phyloP scores from a whole-genome alignment of 148 eudicot genomes.

The Chenopodium formosanum region DNA sequence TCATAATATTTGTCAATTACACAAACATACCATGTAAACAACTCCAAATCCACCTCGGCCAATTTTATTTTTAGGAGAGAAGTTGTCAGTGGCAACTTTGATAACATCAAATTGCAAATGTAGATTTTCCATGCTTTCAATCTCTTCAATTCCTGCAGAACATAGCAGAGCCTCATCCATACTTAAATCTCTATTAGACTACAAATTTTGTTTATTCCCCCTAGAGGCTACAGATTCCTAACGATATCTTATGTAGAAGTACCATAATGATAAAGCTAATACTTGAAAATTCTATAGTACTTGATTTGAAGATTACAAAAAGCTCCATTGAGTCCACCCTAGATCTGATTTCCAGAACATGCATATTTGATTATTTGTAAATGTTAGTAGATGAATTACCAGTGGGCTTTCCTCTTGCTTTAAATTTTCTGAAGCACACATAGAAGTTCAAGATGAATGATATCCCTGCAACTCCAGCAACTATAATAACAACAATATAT shows the following conservation, averaged over 20 bases:
- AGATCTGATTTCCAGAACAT: too few relatives aligned
- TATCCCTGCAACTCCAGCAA: slow-evolving; percentile 20
- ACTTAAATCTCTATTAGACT: neutral
- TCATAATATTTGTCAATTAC: neutral
- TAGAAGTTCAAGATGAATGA: slow-evolving; percentile 15
- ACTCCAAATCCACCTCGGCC: slow-evolving; percentile 38
- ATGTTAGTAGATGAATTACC: slow-evolving; percentile 17
- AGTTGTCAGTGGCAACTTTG: slow-evolving; percentile 30
- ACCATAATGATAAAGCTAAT: too few relatives aligned
- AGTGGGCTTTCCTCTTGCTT: slow-evolving; percentile 28
- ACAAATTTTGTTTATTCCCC: neutral
- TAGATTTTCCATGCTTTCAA: slow-evolving; percentile 34
- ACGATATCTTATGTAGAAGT: too few relatives aligned
- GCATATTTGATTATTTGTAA: too few relatives aligned
- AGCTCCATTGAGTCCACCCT: too few relatives aligned
- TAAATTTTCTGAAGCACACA: slow-evolving; percentile 19
- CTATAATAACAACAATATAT: slow-evolving; percentile 5
- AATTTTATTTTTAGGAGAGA: slow-evolving; percentile 25
- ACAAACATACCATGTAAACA: slow-evolving; percentile 31
- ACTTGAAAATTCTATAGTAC: too few relatives aligned
- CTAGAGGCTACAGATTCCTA: too few relatives aligned
- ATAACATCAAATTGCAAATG: slow-evolving; percentile 26
- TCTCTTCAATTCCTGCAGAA: slow-evolving; percentile 30
- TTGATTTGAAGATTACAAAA: too few relatives aligned
- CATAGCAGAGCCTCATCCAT: neutral